These are phyloP conservation scores for Backusella macrospora DNA, from an alignment of 192 early-diverging fungal genomes.

Conservation along the genomic window DNA sequence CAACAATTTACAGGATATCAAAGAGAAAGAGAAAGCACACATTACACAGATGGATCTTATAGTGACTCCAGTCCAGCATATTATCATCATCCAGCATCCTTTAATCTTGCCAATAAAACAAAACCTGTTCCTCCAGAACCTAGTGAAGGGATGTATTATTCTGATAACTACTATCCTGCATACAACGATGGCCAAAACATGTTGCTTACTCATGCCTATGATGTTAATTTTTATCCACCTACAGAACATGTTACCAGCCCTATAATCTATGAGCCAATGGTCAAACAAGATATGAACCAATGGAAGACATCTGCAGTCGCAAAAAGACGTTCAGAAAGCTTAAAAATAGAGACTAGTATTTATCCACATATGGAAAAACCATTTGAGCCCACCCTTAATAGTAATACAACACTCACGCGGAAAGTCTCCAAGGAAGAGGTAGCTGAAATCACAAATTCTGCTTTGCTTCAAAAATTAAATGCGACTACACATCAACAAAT, in stretches of 20 bases:
- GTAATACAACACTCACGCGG: background rate
- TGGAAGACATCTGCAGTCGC: conserved; percentile 11
- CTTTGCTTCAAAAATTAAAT: background rate
- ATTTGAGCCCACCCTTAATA: background rate
- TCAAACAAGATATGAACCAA: conserved; percentile 5
- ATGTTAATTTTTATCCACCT: conserved; percentile 12
- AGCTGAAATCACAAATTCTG: background rate
- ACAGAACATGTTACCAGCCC: background rate
- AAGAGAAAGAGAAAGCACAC: background rate
- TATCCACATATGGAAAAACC: conserved; percentile 10
- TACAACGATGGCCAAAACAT: background rate
- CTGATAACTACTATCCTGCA: background rate
- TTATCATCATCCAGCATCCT: background rate
- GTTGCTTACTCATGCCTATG: conserved; percentile 2
- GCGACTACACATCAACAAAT: conserved; percentile 3
- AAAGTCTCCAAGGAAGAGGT: conserved; percentile 11
- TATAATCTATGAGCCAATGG: background rate
- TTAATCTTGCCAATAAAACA: conserved; percentile 7
- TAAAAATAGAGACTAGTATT: conserved; percentile 11
- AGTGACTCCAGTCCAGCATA: background rate
- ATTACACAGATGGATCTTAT: background rate
- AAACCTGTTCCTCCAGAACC: background rate
- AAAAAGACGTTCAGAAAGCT: background rate
- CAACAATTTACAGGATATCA: background rate
- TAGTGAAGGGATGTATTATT: background rate